A percentile compares a stretch with the other conserved stretches of the same genome.
Conservation (phyloP, 192 early-diverging fungal species). For the Podila epicladia region DNA sequence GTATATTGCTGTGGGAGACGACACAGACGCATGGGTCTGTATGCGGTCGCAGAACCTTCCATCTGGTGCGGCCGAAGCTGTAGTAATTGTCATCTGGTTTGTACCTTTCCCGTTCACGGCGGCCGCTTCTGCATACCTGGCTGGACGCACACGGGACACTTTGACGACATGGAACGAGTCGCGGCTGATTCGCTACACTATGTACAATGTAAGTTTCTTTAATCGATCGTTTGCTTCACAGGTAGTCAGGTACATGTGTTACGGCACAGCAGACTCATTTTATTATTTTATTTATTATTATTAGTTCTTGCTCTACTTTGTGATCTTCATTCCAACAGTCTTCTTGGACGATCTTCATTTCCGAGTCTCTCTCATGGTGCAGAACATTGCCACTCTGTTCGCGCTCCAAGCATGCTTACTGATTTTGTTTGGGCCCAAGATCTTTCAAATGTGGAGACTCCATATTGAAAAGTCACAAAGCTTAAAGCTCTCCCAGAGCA, state of each 20-base stretch:
- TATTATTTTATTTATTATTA: neutral
- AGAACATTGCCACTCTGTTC: neutral
- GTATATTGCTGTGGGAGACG: neutral
- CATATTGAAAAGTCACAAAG: neutral
- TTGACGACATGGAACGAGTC: neutral
- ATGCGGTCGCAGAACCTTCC: neutral
- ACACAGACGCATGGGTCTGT: neutral
- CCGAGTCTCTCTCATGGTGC: neutral
- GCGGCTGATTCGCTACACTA: neutral
- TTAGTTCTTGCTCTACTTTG: neutral
- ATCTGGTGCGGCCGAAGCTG: neutral
- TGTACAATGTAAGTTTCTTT: conserved; percentile 3
- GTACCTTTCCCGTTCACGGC: neutral
- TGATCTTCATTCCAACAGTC: neutral
- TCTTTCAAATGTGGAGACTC: neutral
- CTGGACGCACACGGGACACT: neutral
- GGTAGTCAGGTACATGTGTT: too few relatives aligned
- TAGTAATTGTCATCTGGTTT: neutral
- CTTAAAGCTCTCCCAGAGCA: too few relatives aligned
- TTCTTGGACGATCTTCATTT: neutral
- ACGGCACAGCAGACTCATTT: too few relatives aligned
- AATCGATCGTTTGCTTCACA: too few relatives aligned
- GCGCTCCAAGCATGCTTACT: neutral
- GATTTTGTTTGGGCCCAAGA: neutral
- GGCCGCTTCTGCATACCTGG: neutral